A percentile compares a stretch with the other conserved stretches of the same genome.
Conservation (phyloP, 2,329 filamentous ascomycete species). For the Alternaria gansuensis region DNA sequence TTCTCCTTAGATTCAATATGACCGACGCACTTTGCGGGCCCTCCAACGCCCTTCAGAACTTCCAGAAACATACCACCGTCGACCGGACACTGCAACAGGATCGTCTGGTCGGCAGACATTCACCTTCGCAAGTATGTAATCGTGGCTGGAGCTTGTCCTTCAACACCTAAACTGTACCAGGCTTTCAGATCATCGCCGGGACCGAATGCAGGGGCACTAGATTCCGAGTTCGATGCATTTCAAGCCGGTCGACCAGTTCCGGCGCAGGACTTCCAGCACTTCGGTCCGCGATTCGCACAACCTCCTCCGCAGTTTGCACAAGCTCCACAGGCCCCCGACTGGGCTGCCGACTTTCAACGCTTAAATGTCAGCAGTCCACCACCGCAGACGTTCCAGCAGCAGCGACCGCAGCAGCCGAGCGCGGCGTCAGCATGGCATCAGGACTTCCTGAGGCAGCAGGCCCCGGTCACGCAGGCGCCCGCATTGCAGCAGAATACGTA, state of each 20-base stretch:
- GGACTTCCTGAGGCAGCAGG: conserved; percentile 63
- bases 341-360: conserved; percentile 62
- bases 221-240: conserved; percentile 75
- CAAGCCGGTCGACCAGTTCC: conserved; percentile 61
- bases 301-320: conserved; percentile 50
- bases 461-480: conserved; percentile 44
- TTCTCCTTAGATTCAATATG: conserved; percentile 56
- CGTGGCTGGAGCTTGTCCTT: background rate
- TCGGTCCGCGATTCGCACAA: conserved; percentile 49
- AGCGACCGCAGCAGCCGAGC: conserved; percentile 50
- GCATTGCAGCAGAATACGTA: conserved; percentile 40
- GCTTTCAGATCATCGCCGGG: conserved; percentile 68
- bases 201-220: conserved; percentile 64
- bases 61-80: conserved; percentile 73
- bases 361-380: conserved; percentile 54
- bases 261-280: conserved; percentile 52
- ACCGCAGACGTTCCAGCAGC: conserved; percentile 59
- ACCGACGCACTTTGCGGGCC: conserved; percentile 75
- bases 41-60: conserved; percentile 76
- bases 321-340: conserved; percentile 52
- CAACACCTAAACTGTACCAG: conserved; percentile 51
- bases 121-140: conserved; percentile 63
- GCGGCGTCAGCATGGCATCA: conserved; percentile 64
- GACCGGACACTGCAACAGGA: conserved; percentile 79
- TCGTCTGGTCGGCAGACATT: conserved; percentile 65